Conservation (phyloP, 371 early-diverging fungal species). For the Lichtheimia corymbifera region DNA sequence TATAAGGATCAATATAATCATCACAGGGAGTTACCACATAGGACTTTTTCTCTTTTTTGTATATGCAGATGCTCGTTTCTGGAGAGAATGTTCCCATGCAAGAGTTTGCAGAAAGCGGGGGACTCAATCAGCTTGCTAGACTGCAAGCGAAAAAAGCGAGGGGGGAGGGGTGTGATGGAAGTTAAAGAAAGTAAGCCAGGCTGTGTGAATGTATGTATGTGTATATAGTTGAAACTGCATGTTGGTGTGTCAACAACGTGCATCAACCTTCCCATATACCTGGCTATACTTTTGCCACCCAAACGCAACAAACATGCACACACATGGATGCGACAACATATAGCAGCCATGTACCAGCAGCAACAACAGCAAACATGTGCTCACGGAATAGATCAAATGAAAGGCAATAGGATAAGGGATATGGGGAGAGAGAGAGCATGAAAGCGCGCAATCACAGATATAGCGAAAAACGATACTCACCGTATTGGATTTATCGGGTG, state of each 20-base stretch:
- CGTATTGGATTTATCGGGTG: conserved; percentile 54
- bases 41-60: neutral
- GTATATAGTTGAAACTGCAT: neutral
- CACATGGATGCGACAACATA: neutral
- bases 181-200: neutral
- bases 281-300: too few relatives aligned
- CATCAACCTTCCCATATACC: neutral
- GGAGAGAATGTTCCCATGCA: conserved; percentile 25
- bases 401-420: conserved; percentile 2
- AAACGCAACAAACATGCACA: too few relatives aligned
- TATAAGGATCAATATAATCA: neutral
- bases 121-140: too few relatives aligned
- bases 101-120: neutral
- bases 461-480: conserved; percentile 31
- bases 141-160: conserved; percentile 1
- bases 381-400: neutral
- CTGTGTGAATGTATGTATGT: too few relatives aligned
- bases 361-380: neutral
- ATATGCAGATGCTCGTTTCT: conserved; percentile 17
- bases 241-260: conserved; percentile 2
- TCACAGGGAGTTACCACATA: too few relatives aligned
- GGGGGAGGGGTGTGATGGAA: conserved; percentile 1
- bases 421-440: neutral
- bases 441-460: conserved; percentile 2
- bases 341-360: neutral